phyloP scores from a whole-genome alignment of 2,329 filamentous ascomycete genomes.

The Diaporthe sp. region DNA sequence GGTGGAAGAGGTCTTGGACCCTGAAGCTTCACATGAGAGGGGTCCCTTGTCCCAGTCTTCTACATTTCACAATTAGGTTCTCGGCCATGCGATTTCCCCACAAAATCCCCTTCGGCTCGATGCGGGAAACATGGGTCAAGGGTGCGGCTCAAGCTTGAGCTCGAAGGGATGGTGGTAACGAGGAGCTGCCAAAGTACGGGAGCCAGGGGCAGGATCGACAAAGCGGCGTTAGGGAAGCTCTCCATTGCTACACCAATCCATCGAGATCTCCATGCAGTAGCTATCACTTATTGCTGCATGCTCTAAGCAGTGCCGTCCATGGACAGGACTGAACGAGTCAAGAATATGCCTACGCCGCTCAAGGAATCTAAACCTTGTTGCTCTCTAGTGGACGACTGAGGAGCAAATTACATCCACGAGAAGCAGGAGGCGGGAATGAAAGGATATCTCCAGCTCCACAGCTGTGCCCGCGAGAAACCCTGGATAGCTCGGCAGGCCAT shows the following conservation, averaged over 20 bases:
- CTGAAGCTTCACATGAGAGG: neutral
- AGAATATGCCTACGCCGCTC: neutral
- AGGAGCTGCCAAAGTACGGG: constrained; percentile 21
- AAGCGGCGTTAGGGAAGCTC: neutral
- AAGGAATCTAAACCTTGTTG: neutral
- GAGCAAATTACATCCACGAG: neutral
- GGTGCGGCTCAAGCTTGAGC: constrained; percentile 21
- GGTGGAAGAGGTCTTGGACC: neutral
- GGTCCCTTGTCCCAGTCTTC: neutral
- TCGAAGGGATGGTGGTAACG: constrained; percentile 14
- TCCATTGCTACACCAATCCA: constrained; percentile 3
- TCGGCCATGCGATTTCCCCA: constrained; percentile 22
- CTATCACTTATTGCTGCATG: neutral
- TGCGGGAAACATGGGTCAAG: constrained; percentile 28
- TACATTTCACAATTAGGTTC: constrained; percentile 13
- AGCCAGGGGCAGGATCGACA: constrained; percentile 22
- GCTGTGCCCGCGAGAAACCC: neutral
- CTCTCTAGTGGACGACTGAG: neutral
- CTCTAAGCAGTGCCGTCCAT: neutral
- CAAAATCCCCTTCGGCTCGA: constrained; percentile 16
- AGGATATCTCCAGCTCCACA: neutral
- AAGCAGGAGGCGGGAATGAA: neutral
- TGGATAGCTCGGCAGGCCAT: constrained; percentile 9
- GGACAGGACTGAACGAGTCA: neutral
- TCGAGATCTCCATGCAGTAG: constrained; percentile 6